Evolutionary conservation across 2,329 filamentous ascomycete species (phyloP), one percentile per base, ranked within the genome.

Genomic region (Aspergillus uvarum): DNA sequence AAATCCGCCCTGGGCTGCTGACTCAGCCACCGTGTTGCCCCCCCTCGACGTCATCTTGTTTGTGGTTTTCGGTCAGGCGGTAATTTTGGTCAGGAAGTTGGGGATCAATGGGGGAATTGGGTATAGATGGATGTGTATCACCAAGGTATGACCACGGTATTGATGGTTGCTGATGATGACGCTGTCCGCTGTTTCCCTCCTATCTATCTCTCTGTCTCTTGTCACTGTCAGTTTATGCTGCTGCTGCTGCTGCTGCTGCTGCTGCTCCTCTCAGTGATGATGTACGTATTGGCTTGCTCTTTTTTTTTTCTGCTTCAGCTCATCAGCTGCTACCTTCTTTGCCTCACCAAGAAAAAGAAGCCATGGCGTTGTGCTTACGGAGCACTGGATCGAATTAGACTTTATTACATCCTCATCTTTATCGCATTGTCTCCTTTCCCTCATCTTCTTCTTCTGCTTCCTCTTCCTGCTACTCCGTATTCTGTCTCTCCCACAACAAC

Each of bases 301-400:
- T 12, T n/a, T n/a, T 44, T 44, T 35, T 29, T 29, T 35, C 32
- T 19, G 14, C 38, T 44, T 44, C 38, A 44, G 16, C 38, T 44
- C 38, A 44, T 44, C 38, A 44, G 38, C 38, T 44, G 38, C 38
- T 44, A 35, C 12, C 14, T 12, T 16, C 12, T 35, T 35, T 35
- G 32, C 38, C 38, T 44, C 38, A 44, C 16, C 38, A 16, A 44
- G 14, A 3, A 44, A 7, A 44, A 5, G 5, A 38, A 16, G 5
- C 14, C 14, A 44, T 44, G 38, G 38, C 38, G 38, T 19, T 44
- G 38, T 44, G 38, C 38, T 44, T 16, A 44, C 38, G 38, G 38
- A 16, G 38, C 62, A 56, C 44, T 62, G 56, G 54, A 58, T 53
- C 58, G 26, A 29, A 29, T 51, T 49, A 49, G 44, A 56, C 58